Evolutionary conservation across 495 filamentous ascomycete species (phyloP).

Genomic region (Penicillium herquei): DNA sequence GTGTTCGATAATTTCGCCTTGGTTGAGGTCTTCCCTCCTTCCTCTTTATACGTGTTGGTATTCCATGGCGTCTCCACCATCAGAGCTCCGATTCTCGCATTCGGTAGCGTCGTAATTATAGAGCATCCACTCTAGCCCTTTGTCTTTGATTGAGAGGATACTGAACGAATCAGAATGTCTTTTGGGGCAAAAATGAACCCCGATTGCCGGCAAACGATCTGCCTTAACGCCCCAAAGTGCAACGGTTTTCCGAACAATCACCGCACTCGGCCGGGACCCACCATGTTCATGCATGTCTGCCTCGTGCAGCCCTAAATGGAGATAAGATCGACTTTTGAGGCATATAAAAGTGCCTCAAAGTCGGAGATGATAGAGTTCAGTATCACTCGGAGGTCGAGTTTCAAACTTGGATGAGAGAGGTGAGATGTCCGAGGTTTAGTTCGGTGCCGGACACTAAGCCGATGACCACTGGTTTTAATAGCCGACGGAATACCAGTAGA

Average conservation of each 20-base stretch:
- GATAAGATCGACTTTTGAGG: neutral
- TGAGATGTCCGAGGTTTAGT: too few species aligned
- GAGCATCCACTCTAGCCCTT: neutral
- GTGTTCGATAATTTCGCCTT: neutral
- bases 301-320: neutral
- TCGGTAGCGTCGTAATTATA: neutral
- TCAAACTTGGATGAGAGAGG: too few species aligned
- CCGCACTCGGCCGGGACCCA: constrained; percentile 1
- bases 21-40: too few species aligned
- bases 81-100: constrained; percentile 1
- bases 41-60: too few species aligned
- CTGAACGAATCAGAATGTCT: neutral
- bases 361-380: too few species aligned
- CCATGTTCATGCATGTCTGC: too few species aligned
- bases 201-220: neutral
- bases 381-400: too few species aligned
- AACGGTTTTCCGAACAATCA: neutral
- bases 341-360: too few species aligned
- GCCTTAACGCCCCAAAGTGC: neutral
- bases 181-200: neutral
- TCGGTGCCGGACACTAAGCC: too few species aligned
- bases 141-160: neutral
- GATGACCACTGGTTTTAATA: too few species aligned
- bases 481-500: too few species aligned
- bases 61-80: too few species aligned